phyloP scores from a whole-genome alignment of 2,329 filamentous ascomycete genomes.

The Cladophialophora yegresii region DNA sequence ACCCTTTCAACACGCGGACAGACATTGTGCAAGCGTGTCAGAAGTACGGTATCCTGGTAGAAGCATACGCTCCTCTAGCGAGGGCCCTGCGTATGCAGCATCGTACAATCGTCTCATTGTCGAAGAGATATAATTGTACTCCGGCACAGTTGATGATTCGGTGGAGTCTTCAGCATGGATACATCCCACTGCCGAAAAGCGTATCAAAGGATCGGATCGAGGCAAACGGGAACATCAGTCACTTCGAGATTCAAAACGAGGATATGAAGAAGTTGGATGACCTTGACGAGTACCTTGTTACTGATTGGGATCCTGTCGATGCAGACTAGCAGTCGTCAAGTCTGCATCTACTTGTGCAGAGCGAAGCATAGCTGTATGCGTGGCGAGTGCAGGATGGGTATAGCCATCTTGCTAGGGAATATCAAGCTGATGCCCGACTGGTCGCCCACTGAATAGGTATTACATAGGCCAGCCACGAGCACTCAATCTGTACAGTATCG shows the following conservation, averaged over 20 bases:
- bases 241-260: constrained; percentile 36
- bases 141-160: constrained; percentile 74
- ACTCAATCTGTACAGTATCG: background rate
- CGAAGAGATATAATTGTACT: constrained; percentile 69
- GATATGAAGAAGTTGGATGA: constrained; percentile 57
- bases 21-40: constrained; percentile 68
- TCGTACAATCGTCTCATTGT: constrained; percentile 61
- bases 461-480: background rate
- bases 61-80: constrained; percentile 79
- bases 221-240: constrained; percentile 64
- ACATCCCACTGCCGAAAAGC: constrained; percentile 74
- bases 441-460: background rate
- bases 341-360: constrained; percentile 1
- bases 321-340: constrained; percentile 21
- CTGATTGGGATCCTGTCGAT: constrained; percentile 56
- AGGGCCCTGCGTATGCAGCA: constrained; percentile 70
- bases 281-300: constrained; percentile 72
- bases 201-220: constrained; percentile 62
- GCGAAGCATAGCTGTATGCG: constrained; percentile 6
- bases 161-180: constrained; percentile 75
- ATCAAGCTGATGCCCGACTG: background rate
- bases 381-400: background rate
- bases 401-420: background rate
- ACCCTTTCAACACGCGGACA: constrained; percentile 70
- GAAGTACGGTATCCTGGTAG: constrained; percentile 66